Evolutionary conservation across 2,329 filamentous ascomycete species (phyloP), one percentile per base, ranked within the genome.

Genomic region (Pseudogymnoascus sp.): DNA sequence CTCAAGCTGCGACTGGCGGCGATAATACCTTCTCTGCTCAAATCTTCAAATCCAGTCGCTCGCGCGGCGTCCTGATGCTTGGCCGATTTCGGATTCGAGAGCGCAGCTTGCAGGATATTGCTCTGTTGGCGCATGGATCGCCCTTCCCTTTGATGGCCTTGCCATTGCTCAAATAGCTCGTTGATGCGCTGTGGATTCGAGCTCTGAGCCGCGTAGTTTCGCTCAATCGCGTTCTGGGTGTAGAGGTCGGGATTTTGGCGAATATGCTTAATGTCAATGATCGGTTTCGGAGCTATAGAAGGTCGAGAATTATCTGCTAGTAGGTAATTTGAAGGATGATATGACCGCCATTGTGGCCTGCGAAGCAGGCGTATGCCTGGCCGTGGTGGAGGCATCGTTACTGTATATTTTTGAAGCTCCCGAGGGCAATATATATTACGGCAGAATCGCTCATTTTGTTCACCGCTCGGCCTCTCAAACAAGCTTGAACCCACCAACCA

Each of bases 251-350:
- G 85, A 75, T 95, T 90, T 71, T 91, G 84, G 63, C 92, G 92
- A 73, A 99, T 96, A 77, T 94, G 88, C 74, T 91, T 93, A 72
- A 96, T 82, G 77, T 97, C 89, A 67, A 95, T 82, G 55, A 83
- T 83, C 27, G 90, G 85, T 73, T 91, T 93, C 9, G 91, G 92
- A 12, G 90, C 92, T 60, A 83, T 87, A 1, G 88, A 80, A 4
- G 89, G 89, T 21, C 65, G 65, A 5, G 36, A n/a, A 7, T 31
- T 15, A 48, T 68, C 65, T 62, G 64, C 39, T 31, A 44, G 66
- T 4, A 68, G 65, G 31, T n/a, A 48, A 4, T 35, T 5, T n/a
- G 67, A 65, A 6, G 66, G 44, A 61, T 69, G 67, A 58, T 66
- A 69, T 3, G 62, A 55, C 3, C 66, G 65, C 61, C 62, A 59